Conservation (phyloP, 2,329 filamentous ascomycete species). For the Alternaria arbusti region DNA sequence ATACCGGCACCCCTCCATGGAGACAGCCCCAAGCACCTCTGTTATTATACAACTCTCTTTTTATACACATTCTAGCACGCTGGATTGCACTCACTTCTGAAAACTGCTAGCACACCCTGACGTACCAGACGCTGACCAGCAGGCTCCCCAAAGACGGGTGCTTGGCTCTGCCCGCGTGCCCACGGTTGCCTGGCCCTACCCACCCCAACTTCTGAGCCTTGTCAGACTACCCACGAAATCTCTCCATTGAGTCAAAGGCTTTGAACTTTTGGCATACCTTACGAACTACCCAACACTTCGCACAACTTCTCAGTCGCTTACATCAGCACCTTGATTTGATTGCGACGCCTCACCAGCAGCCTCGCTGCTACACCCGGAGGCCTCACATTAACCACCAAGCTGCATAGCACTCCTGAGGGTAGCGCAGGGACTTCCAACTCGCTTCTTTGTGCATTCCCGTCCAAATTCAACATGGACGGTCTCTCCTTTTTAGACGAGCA, state of each 20-base stretch:
- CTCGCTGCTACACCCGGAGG: neutral
- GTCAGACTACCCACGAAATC: constrained; percentile 10
- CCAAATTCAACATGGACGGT: constrained; percentile 26
- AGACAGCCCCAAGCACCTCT: constrained; percentile 10
- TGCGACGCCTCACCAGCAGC: constrained; percentile 9
- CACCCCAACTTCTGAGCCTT: constrained; percentile 9
- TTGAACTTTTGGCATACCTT: neutral
- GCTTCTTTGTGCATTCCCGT: neutral
- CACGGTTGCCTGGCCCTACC: constrained; percentile 20
- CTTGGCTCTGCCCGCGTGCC: constrained; percentile 4
- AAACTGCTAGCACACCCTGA: neutral
- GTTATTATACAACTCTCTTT: constrained; percentile 11
- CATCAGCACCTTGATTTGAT: neutral
- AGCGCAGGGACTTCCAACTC: neutral
- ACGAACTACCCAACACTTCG: neutral
- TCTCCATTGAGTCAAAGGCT: neutral
- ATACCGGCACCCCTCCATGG: constrained; percentile 1
- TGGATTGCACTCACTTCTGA: neutral
- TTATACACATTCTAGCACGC: neutral
- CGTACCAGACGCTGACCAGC: neutral
- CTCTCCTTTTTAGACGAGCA: constrained; percentile 29
- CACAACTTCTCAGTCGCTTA: neutral
- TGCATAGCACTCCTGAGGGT: neutral
- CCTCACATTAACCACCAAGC: neutral
- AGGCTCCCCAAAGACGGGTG: neutral